Base-by-base conservation (phyloP, 306 rosid genomes). In the Pueraria montana region DNA sequence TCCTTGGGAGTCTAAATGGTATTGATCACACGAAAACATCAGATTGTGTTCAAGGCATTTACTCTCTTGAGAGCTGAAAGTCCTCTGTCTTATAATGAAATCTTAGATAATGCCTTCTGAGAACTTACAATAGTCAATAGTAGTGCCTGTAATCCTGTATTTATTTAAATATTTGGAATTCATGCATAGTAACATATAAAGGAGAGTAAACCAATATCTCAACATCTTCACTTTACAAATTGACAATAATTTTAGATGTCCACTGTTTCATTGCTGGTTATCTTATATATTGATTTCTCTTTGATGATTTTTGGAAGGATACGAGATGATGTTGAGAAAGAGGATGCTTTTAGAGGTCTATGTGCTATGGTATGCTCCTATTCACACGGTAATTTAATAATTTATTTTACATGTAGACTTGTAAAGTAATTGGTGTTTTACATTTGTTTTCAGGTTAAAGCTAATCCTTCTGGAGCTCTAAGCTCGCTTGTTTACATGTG, bases 291-390 rank as follows among this genome's bases (percentile, higher is more conserved):
- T 82, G 58, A 76, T 85, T 34, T 84, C 75, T 50, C 65, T 55
- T 65, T 59, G 50, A 55, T 83, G 75, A 56, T 80, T 84, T 83
- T 18, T 90, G 73, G 83, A 91, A 96, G 99, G 91, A 96, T 94
- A 87, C 97, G 97, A 4, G 99, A 96, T 64, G 99, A 96, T 83
- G 72, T 96, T 76, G 99, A 96, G 83, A 96, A 96, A 81, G 99
- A 96, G 92, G 99, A 96, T 65, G 99, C 99, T 34, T 96, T 96
- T 72, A 91, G 93, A 74, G 99, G 99, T 81, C 94, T 96, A 18
- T 96, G 99, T 79, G 95, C 98, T 24, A 84, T 96, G 97, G 99
- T 96, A 92, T 77, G 89, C 83, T 66, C 84, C 79, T 55, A 17
- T 67, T 70, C 73, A 32, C 77, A 26, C 30, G 61, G 8, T 52